These are phyloP conservation scores for Aspergillus aculeatus DNA, from an alignment of 2,329 filamentous ascomycete species.

Conservation along the genomic window DNA sequence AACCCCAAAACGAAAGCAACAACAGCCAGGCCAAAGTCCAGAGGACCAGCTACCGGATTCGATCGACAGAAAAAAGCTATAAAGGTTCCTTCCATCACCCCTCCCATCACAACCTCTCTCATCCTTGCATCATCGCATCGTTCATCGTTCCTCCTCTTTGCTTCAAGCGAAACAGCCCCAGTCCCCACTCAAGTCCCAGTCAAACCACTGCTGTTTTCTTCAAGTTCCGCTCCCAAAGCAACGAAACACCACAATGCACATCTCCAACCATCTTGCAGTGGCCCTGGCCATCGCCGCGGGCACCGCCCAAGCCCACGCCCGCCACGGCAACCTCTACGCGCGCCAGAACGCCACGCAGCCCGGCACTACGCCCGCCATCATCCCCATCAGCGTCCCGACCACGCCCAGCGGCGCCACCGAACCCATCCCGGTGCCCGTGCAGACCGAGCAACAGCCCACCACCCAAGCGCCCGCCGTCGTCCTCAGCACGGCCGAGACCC, in stretches of 20 bases:
- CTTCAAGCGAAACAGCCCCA: background rate
- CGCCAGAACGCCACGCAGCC: background rate
- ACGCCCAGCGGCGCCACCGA: background rate
- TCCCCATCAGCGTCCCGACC: background rate
- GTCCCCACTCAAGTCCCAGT: background rate
- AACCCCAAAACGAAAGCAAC: background rate
- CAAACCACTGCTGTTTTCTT: background rate
- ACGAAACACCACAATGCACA: slow-evolving; percentile 27
- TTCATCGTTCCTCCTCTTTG: background rate
- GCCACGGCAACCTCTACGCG: slow-evolving; percentile 1
- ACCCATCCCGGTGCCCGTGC: too few species aligned
- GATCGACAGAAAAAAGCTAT: background rate
- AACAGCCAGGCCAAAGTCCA: background rate
- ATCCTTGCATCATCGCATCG: background rate
- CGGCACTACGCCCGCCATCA: background rate
- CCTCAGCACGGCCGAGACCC: background rate
- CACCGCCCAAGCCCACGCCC: slow-evolving; percentile 11
- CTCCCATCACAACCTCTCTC: background rate
- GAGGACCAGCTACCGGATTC: background rate
- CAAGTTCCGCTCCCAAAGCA: too few species aligned
- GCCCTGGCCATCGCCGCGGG: slow-evolving; percentile 22
- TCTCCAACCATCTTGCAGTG: slow-evolving; percentile 22
- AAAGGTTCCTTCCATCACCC: background rate
- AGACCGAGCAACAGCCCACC: background rate
- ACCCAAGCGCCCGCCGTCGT: background rate